Evolutionary conservation across 2,329 filamentous ascomycete species (phyloP), one percentile per base, ranked within the genome.

Genomic region (Eurotiales sp.): DNA sequence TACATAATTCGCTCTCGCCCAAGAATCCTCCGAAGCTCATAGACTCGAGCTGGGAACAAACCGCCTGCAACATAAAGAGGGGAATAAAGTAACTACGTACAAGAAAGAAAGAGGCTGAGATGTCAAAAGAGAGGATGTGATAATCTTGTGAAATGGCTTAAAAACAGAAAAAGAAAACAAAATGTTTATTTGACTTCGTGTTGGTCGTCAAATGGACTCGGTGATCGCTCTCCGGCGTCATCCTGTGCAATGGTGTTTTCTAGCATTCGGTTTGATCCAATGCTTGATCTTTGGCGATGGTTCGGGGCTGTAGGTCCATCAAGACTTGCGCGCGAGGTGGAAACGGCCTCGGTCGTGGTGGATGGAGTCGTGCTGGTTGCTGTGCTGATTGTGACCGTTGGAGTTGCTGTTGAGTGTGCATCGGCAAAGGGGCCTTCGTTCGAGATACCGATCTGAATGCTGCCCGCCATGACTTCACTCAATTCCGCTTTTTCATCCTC

Each of bases 191-290:
- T 54, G 52, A 54, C 41, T 54, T 54, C 52, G 29, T 54, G 52
- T 27, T 54, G 25, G 42, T 54, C 52, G 36, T 50, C 46, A 40
- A 54, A 54, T 27, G 52, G 52, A 39, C 52, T 54, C 6, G 46
- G 22, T 25, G 52, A 50, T 34, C 52, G 41, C 34, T 46, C 34
- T 23, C 12, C 44, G 23, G 42, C 22, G 12, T 32, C n/a, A n/a
- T 46, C 47, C 8, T 46, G 46, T n/a, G 23, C 46, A 21, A 43
- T 36, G 19, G 46, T 6, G 19, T 49, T 34, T n/a, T 64, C 61
- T 14, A 60, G 58, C 45, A 63, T 54, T 43, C 64, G 61, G 47
- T 61, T 65, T 15, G 70, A 67, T 29, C 58, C 59, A n/a, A 64
- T 50, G 54, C 59, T 60, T 51, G 58, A 50, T 36, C 56, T 56